Base-by-base conservation (phyloP, 2,329 filamentous ascomycete species). In the Colletotrichum orchidophilum region DNA sequence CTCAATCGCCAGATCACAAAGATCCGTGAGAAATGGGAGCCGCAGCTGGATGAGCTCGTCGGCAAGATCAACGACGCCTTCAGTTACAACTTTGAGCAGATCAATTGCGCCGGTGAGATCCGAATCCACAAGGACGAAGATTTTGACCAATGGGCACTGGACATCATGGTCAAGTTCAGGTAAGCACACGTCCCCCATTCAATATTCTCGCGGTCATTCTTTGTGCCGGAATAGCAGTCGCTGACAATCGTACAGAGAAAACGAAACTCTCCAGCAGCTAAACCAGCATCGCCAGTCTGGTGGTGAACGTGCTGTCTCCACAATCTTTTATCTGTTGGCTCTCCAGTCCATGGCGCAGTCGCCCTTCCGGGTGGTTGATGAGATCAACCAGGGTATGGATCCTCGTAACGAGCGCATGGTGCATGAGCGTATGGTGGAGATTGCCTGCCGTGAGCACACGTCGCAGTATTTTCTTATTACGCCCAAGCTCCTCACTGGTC, bases 361-460 rank as follows among this genome's bases (percentile, higher is more conserved):
- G 3, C 96, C 96, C 1, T 99, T 99, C 88, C 94, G 96, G 63
- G 96, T 99, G 60, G 96, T 99, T 70, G 96, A 99, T 82, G 96
- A 99, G 84, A 99, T 99, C 87, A 99, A 99, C 79, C 96, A 99
- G 83, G 96, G 96, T 75, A 99, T 99, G 96, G 96, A 99, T 81
- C 96, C 96, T 53, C 92, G 96, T 77, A 99, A 99, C 82, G 96
- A 99, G 83, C 93, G 96, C 76, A 97, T 98, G 90, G 95, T 99
- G 18, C 96, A 99, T 83, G 94, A 96, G 79, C 94, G 96, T 74
- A 97, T 99, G 93, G 96, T 99, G 9, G 95, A 98, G 78, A 98
- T 99, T 78, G 96, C 96, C 53, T 98, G 96, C 81, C 89, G 90
- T 75, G 92, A 95, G 81, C 90, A 93, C 80, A 91, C 90, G n/a